Evolutionary conservation across 805 yeast genomes (phyloP).

Genomic region (Wickerhamiella nectarea): DNA sequence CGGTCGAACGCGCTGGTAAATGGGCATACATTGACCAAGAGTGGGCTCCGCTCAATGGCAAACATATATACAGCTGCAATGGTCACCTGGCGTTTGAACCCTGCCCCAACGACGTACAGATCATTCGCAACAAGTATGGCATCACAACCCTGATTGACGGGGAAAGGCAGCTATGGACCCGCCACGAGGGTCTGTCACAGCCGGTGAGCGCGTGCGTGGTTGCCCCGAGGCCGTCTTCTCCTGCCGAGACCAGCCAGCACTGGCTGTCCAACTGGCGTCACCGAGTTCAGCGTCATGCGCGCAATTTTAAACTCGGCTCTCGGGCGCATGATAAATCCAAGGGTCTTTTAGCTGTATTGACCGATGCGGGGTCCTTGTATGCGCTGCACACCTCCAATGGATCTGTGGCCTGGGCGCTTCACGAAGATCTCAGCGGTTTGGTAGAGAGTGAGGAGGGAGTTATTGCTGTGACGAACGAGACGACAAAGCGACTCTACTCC

Average conservation of each 20-base stretch:
- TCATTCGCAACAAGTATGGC: neutral
- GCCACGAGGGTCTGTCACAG: constrained; percentile 2
- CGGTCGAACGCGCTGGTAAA: neutral
- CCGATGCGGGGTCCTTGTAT: constrained; percentile 1
- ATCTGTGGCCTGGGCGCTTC: neutral
- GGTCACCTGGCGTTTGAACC: neutral
- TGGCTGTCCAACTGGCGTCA: neutral
- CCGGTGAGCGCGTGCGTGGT: constrained; percentile 3
- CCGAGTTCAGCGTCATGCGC: neutral
- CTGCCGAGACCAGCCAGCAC: neutral
- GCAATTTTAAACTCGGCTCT: neutral
- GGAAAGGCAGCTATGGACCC: neutral
- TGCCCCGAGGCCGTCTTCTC: neutral
- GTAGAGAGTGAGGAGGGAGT: neutral
- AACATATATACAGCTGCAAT: neutral
- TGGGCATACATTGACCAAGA: neutral
- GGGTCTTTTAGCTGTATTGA: neutral
- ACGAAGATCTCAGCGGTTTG: neutral
- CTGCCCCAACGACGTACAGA: neutral
- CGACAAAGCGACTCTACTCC: neutral
- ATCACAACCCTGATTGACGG: neutral
- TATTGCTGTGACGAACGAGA: neutral
- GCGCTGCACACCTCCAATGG: constrained; percentile 1
- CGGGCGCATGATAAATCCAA: too few relatives aligned
- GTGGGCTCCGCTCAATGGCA: neutral